Base-by-base conservation (phyloP, 768 basidiomycete species). In the Lentinula guzmanii region DNA sequence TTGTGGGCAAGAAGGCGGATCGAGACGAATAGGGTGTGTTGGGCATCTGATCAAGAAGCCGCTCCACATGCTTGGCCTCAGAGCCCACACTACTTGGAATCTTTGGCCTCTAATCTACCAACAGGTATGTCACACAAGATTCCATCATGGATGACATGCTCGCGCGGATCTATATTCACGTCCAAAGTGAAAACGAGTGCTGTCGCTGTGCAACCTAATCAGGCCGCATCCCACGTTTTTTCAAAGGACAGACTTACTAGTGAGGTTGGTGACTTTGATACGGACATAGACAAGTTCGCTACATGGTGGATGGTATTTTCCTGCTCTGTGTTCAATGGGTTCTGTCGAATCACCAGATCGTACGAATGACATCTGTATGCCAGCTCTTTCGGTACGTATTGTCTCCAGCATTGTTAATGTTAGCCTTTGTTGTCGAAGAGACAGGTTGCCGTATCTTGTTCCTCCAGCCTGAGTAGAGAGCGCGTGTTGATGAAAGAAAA, bases 391-490 rank as follows among this genome's bases (percentile, higher is more conserved):
- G 39, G 82, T 82, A 31, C 87, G 86, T 43, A 97, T 73, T 24
- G 83, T 81, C 56, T 92, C 86, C 15, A 97, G 75, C 90, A 97
- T 94, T 0, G 82, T 83, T 52, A 83, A 68, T 3, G 91, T 86
- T 75, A 98, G 81, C 15, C 87, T 77, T 63, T 95, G 91, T 50
- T 83, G 80, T 60, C 95, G 80, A 35, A 98, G 76, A 7, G 87
- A 89, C 39, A 98, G 75, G 61, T 85, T 82, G 4, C 96, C 96
- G 3, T 78, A 76, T 18, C 96, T 86, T 39, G 76, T 80, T 2
- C 93, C 92, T 33, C 89, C 91, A 52, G 84, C 87, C 95, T 98
- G 67, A 7, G 6, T 5, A 34, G 4, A 21, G 16, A 24, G 24
- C 24, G 24, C 24, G 24, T 24, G 24, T 24, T 24, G 24, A 24